Base-by-base conservation (phyloP, 805 yeast species). In the Torulaspora quercuum region DNA sequence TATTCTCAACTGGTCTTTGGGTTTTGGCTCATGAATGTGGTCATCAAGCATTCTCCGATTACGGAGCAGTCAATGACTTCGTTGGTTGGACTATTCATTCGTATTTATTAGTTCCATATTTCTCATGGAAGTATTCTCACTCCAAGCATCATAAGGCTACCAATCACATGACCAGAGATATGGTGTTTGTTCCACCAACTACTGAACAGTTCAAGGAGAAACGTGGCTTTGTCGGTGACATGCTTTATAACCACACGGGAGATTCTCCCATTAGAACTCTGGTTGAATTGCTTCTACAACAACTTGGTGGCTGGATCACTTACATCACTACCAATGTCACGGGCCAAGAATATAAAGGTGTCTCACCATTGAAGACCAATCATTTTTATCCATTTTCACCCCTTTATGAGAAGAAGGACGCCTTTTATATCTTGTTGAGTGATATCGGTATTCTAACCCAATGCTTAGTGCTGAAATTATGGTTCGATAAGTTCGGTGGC, bases 21-120 rank as follows among this genome's bases (percentile, higher is more conserved):
- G 82, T 85, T 33, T 57, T 85, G 65, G 92, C 94, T 35, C 95
- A 85, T 63, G 95, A 85, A 64, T 85, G 95, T 69, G 95, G 95
- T 43, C 95, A 85, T 61, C 82, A 78, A 50, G 95, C 95, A 14
- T 86, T 86, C 63, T 72, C 82, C 25, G 84, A 81, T 52, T 79
- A 78, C 56, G 78, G 77, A 25, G 63, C 70, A 66, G 78, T 83
- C 46, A 84, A 86, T 62, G 90, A 86, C 62, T 63, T 76, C 25
- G 82, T 80, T 29, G 95, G 95, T 29, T 85, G 94, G 94, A 59
- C 82, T 25, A 66, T 86, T 45, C 95, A 85, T 67, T 81, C 90
- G 12, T 76, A 74, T 56, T 67, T 83, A 52, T 59, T 83, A 53
- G 95, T 86, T 20, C 95, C 95, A 30, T 85, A 80, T 68, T 84